Percentiles rank a stretch among this genome's conserved stretches.
Evolutionary conservation across 2,329 filamentous ascomycete genomes (phyloP).

Genomic region (Mollisiaceae sp.): DNA sequence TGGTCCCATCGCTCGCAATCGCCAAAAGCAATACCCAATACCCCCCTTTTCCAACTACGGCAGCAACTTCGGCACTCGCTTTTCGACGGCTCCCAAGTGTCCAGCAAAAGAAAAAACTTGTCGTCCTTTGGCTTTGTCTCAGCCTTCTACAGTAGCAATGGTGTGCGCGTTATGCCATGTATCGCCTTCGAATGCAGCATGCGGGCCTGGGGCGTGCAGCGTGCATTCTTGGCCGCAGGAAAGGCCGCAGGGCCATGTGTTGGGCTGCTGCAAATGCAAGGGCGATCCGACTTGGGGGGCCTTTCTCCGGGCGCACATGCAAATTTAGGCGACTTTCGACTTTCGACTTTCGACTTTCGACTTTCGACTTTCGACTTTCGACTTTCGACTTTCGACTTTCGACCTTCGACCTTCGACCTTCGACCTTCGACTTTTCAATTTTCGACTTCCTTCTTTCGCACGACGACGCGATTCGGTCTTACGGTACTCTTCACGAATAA

Average conservation of each 20-base stretch:
- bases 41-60: background rate
- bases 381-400: background rate
- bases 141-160: background rate
- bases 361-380: background rate
- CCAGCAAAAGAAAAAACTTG: background rate
- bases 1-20: background rate
- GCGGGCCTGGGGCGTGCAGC: background rate
- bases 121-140: background rate
- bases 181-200: slow-evolving; percentile 1
- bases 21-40: background rate
- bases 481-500: background rate
- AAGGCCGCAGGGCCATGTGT: slow-evolving; percentile 3
- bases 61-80: background rate
- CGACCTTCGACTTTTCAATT: too few species aligned
- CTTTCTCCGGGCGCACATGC: background rate
- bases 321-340: background rate
- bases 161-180: background rate
- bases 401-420: background rate
- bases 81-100: background rate
- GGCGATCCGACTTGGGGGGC: background rate
- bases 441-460: background rate
- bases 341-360: background rate
- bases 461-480: background rate
- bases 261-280: background rate
- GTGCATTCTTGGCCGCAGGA: background rate